Percentiles rank a stretch among this genome's conserved stretches.
Evolutionary conservation across 2,329 filamentous ascomycete genomes (phyloP).

Genomic region (Botryotinia narcissicola): DNA sequence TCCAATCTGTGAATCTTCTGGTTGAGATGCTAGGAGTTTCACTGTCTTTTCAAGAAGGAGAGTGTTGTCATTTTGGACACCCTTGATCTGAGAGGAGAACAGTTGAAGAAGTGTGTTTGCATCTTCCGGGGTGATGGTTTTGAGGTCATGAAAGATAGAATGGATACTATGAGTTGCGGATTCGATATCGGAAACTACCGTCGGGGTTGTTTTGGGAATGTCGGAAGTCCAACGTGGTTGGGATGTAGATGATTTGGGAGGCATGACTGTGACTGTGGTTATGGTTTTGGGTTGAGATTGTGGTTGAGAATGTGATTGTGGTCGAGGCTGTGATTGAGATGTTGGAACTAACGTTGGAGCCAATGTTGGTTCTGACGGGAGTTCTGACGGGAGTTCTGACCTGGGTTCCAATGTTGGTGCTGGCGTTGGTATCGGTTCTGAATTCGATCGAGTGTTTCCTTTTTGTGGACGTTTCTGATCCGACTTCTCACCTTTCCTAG

Average conservation of each 20-base stretch:
- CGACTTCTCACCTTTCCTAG: not conserved
- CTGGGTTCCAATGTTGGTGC: not conserved
- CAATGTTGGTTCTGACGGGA: not conserved
- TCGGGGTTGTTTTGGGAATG: constrained; percentile 1
- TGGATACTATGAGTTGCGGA: constrained; percentile 14
- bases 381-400: not conserved
- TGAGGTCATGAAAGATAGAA: constrained; percentile 42
- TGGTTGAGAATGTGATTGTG: not conserved
- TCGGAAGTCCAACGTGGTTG: not conserved
- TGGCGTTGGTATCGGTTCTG: not conserved
- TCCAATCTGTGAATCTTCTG: constrained; percentile 1
- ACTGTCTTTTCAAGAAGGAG: constrained; percentile 75
- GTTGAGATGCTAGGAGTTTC: constrained; percentile 27
- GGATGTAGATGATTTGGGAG: not conserved
- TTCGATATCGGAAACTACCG: constrained; percentile 8
- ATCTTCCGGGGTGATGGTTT: constrained; percentile 43
- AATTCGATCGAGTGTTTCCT: not conserved
- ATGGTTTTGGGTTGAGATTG: not conserved
- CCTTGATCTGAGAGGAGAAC: constrained; percentile 59
- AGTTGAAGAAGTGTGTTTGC: constrained; percentile 60
- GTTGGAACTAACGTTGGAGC: not conserved
- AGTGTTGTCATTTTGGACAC: constrained; percentile 68
- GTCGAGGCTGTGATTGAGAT: not conserved
- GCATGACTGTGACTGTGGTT: not conserved
- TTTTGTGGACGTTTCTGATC: not conserved